Evolutionary conservation across 176 grass and related monocot species (phyloP).

Genomic region (Avena insularis): DNA sequence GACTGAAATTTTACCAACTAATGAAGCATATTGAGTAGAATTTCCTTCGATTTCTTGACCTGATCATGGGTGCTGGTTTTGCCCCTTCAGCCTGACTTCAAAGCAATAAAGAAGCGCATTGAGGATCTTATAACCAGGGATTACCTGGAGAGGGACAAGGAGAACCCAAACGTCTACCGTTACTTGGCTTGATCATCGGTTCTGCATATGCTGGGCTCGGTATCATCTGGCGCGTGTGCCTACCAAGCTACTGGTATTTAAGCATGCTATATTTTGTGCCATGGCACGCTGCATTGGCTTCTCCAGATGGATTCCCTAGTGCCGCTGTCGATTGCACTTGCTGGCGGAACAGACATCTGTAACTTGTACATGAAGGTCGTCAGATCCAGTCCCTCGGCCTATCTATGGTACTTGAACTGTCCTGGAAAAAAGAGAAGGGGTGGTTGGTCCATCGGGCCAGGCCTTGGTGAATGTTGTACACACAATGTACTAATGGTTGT

Average conservation of each 20-base stretch:
- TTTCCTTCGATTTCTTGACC: constrained; percentile 21
- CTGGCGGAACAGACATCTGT: not conserved
- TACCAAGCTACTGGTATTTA: constrained; percentile 17
- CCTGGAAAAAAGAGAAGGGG: not conserved
- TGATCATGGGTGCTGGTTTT: not conserved
- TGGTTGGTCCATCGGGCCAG: not conserved
- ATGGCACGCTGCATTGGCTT: not conserved
- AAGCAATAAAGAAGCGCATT: constrained; percentile 90
- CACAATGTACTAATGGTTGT: constrained; percentile 12
- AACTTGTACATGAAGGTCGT: constrained; percentile 30
- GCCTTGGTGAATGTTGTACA: constrained; percentile 27
- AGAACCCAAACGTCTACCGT: constrained; percentile 72
- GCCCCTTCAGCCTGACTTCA: constrained; percentile 77
- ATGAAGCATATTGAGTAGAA: not conserved
- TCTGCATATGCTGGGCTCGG: not conserved
- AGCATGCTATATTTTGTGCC: constrained; percentile 18
- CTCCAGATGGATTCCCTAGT: constrained; percentile 22
- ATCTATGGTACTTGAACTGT: constrained; percentile 7
- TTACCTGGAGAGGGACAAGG: constrained; percentile 87
- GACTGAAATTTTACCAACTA: not conserved
- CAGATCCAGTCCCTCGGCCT: constrained; percentile 1
- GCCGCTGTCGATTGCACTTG: constrained; percentile 1
- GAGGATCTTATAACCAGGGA: constrained; percentile 86
- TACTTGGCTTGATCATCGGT: constrained; percentile 66
- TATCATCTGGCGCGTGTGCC: not conserved